Evolutionary conservation across 1,284 basidiomycete genomes (phyloP).

Genomic region (Ceratobasidium theobromae): DNA sequence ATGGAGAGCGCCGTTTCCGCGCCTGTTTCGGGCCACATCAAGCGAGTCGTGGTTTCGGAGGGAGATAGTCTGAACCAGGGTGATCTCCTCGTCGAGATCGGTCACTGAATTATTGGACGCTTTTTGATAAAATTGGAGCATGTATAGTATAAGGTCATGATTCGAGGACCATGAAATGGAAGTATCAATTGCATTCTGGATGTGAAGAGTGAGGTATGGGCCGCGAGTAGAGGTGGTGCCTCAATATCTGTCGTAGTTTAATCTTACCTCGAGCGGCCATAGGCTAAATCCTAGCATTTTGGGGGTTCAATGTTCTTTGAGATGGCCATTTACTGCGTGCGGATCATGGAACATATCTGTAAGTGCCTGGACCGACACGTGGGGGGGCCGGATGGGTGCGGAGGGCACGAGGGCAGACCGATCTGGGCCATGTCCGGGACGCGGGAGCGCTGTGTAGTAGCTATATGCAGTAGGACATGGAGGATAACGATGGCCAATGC

Average conservation of each 20-base stretch:
- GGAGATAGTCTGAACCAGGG: constrained; percentile 89
- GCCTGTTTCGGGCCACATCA: constrained; percentile 93
- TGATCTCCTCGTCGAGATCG: constrained; percentile 83
- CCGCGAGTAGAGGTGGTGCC: constrained; percentile 9
- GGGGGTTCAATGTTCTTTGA: background rate
- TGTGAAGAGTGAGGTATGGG: background rate
- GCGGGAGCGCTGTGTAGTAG: constrained; percentile 6
- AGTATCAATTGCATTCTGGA: constrained; percentile 14
- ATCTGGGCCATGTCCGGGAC: background rate
- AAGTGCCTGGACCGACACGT: constrained; percentile 29
- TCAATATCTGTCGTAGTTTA: constrained; percentile 5
- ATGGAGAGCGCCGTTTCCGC: constrained; percentile 97
- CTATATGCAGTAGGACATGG: constrained; percentile 25
- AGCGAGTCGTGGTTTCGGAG: constrained; percentile 86
- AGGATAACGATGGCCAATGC: background rate
- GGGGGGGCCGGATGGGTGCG: constrained; percentile 13
- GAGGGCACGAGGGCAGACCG: constrained; percentile 23
- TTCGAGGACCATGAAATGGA: constrained; percentile 24
- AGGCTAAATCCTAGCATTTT: constrained; percentile 17
- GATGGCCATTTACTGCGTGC: background rate
- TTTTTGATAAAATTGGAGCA: constrained; percentile 26
- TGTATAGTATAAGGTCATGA: constrained; percentile 28
- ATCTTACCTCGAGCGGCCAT: constrained; percentile 2
- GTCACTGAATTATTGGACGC: constrained; percentile 51
- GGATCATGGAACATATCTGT: background rate